phyloP scores from a whole-genome alignment of 805 yeast genomes.

The Vanderwaltozyma verrucispora region DNA sequence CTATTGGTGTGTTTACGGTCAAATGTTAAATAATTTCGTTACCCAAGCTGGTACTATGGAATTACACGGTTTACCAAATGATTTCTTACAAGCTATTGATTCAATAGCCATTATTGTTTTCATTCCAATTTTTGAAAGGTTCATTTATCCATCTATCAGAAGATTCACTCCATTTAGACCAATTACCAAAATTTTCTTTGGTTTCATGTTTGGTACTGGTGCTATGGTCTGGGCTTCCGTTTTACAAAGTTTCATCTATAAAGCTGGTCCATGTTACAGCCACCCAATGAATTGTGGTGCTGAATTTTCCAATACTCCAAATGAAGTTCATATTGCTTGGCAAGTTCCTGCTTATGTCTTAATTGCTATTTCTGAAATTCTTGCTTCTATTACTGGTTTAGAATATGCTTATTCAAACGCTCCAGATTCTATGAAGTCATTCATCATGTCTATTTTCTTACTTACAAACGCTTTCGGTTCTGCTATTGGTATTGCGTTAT shows the following conservation, averaged over 20 bases:
- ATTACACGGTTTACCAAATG: conserved; percentile 70
- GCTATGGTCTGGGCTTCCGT: conserved; percentile 73
- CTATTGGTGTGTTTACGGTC: conserved; percentile 66
- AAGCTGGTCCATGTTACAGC: conserved; percentile 65
- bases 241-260: conserved; percentile 58
- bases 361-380: conserved; percentile 65
- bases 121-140: conserved; percentile 58
- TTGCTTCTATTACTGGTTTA: conserved; percentile 71
- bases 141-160: conserved; percentile 46
- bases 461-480: conserved; percentile 70
- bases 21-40: conserved; percentile 63
- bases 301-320: conserved; percentile 19
- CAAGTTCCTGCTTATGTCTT: conserved; percentile 59
- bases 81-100: conserved; percentile 64
- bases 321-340: conserved; percentile 51
- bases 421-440: conserved; percentile 43
- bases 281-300: conserved; percentile 34
- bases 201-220: conserved; percentile 53
- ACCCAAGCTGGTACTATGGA: conserved; percentile 70
- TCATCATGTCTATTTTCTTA: conserved; percentile 44
- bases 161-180: conserved; percentile 49
- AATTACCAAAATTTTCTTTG: conserved; percentile 58
- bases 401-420: conserved; percentile 83
- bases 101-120: conserved; percentile 68
- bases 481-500: conserved; percentile 63